Conservation (phyloP, 2,329 filamentous ascomycete genomes). For the Coniochaeta sp. region DNA sequence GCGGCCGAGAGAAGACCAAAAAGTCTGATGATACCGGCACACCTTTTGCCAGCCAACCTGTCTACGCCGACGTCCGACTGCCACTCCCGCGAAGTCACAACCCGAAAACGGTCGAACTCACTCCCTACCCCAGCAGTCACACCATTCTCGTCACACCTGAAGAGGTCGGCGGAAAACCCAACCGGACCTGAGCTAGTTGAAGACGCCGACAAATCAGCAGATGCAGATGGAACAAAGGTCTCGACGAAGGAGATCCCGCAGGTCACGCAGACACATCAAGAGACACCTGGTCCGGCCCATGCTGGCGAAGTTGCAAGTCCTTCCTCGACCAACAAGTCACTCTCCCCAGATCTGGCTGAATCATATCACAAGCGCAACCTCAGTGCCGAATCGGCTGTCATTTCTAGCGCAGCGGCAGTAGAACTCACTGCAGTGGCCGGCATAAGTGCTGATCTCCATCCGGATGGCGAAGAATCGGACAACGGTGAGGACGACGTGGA, state of each 20-base stretch:
- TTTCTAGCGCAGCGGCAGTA: constrained; percentile 8
- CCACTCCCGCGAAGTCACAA: constrained; percentile 23
- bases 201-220: neutral
- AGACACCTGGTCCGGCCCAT: neutral
- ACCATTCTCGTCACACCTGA: neutral
- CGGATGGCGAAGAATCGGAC: constrained; percentile 51
- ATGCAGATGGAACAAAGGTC: neutral
- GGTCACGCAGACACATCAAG: neutral
- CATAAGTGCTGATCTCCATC: neutral
- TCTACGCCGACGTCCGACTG: constrained; percentile 26
- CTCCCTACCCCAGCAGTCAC: constrained; percentile 27
- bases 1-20: constrained; percentile 31
- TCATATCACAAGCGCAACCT: neutral
- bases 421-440: constrained; percentile 4
- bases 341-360: neutral
- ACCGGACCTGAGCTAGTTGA: neutral
- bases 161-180: neutral
- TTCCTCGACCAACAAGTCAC: neutral
- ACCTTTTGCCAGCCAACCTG: constrained; percentile 16
- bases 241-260: neutral
- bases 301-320: neutral
- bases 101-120: constrained; percentile 40
- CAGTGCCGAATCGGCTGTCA: constrained; percentile 4
- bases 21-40: constrained; percentile 32
- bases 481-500: constrained; percentile 29